Conservation (phyloP, 345 rosid genomes). For the Syzygium grande region DNA sequence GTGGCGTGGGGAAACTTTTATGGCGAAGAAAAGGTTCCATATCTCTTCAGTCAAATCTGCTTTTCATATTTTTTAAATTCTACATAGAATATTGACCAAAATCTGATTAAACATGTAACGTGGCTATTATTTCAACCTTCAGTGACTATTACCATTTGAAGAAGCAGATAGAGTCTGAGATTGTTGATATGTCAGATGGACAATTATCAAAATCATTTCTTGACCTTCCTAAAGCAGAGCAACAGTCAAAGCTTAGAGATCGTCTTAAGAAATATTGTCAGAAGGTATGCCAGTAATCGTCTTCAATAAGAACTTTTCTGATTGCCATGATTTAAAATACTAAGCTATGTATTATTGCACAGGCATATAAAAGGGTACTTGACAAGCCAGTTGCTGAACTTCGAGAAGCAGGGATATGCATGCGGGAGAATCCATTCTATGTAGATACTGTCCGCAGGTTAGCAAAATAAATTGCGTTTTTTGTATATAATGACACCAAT, state of each 20-base stretch:
- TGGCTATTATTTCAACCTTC: constrained; percentile 10
- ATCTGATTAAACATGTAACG: constrained; percentile 1
- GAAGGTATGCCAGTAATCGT: constrained; percentile 40
- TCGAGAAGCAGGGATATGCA: constrained; percentile 98
- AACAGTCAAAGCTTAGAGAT: constrained; percentile 71
- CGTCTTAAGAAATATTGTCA: constrained; percentile 84
- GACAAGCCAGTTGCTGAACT: constrained; percentile 90
- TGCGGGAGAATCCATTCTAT: constrained; percentile 94
- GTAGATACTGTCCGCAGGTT: constrained; percentile 96
- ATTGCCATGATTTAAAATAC: constrained; percentile 2
- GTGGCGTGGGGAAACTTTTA: constrained; percentile 94
- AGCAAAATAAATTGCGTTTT: constrained; percentile 2
- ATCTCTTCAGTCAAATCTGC: background rate
- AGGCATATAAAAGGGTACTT: constrained; percentile 82
- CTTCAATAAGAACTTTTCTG: constrained; percentile 1
- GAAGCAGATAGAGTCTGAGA: constrained; percentile 92
- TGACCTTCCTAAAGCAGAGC: constrained; percentile 81
- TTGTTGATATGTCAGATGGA: constrained; percentile 49
- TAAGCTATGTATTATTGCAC: constrained; percentile 9
- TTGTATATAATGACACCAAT: background rate
- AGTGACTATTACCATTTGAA: constrained; percentile 92
- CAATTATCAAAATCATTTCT: constrained; percentile 69
- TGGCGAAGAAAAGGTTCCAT: constrained; percentile 80
- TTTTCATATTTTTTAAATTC: background rate
- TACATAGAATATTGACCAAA: background rate